A percentile compares a stretch with the other conserved stretches of the same genome.
phyloP scores from a whole-genome alignment of 306 rosid species.

The Prosopis cineraria region DNA sequence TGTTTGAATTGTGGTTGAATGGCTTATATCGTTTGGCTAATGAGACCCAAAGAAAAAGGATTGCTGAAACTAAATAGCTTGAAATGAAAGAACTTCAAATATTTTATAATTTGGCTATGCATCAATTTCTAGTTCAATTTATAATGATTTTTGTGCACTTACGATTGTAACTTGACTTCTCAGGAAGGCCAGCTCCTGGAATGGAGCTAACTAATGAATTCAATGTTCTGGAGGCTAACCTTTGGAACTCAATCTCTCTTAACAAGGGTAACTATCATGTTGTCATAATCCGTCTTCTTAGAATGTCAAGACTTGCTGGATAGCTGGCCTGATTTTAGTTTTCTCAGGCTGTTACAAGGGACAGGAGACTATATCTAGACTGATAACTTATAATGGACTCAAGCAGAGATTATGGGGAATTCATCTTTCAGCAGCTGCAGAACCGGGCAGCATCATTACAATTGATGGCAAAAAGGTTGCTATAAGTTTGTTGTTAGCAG shows the following conservation, averaged over 20 bases:
- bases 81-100: neutral
- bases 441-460: slow-evolving; percentile 74
- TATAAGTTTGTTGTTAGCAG: slow-evolving; percentile 15
- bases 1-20: neutral
- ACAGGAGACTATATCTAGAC: slow-evolving; percentile 92
- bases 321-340: slow-evolving; percentile 31
- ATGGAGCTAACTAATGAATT: slow-evolving; percentile 89
- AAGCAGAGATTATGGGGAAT: slow-evolving; percentile 95
- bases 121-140: slow-evolving; percentile 23
- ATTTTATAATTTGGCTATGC: neutral
- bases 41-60: neutral
- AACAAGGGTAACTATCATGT: slow-evolving; percentile 61
- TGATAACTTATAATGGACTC: slow-evolving; percentile 86
- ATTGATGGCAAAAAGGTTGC: slow-evolving; percentile 75
- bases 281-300: slow-evolving; percentile 21
- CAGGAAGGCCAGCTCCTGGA: slow-evolving; percentile 93
- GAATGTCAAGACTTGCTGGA: slow-evolving; percentile 18
- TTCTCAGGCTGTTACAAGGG: slow-evolving; percentile 93
- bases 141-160: slow-evolving; percentile 19
- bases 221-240: slow-evolving; percentile 89
- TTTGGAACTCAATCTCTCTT: slow-evolving; percentile 89
- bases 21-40: neutral
- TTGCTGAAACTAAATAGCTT: neutral
- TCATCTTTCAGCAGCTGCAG: slow-evolving; percentile 71
- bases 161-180: slow-evolving; percentile 26